phyloP scores from a whole-genome alignment of 2,329 filamentous ascomycete species.

The Epichloe sylvatica region DNA sequence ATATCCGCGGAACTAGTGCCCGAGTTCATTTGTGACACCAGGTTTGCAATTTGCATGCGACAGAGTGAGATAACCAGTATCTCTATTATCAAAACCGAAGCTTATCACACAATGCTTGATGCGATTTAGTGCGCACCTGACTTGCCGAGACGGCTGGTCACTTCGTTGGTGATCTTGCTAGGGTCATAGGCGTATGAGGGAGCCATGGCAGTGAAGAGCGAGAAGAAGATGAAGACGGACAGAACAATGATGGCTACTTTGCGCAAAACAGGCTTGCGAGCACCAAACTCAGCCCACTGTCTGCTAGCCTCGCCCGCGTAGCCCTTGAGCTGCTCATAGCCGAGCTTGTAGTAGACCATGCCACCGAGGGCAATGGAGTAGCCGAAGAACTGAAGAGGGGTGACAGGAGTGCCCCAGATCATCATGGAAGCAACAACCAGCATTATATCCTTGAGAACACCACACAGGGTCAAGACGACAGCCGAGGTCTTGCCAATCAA shows the following conservation, averaged over 20 bases:
- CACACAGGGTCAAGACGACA: slow-evolving; percentile 72
- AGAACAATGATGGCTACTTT: slow-evolving; percentile 59
- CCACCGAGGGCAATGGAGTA: slow-evolving; percentile 68
- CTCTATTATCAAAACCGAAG: background rate
- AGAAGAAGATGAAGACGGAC: slow-evolving; percentile 50
- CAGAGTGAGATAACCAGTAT: background rate
- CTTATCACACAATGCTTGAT: background rate
- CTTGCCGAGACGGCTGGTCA: slow-evolving; percentile 36
- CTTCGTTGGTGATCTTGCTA: slow-evolving; percentile 32
- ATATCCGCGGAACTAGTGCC: too few species aligned
- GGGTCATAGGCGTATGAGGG: slow-evolving; percentile 46
- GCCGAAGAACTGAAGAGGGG: slow-evolving; percentile 65
- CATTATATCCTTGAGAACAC: slow-evolving; percentile 78
- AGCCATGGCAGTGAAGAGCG: slow-evolving; percentile 54
- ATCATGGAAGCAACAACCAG: slow-evolving; percentile 68
- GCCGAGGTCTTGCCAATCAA: slow-evolving; percentile 80
- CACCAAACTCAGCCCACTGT: slow-evolving; percentile 77
- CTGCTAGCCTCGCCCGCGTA: slow-evolving; percentile 59
- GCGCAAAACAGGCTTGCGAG: slow-evolving; percentile 60
- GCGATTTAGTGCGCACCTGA: slow-evolving; percentile 8
- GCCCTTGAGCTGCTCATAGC: slow-evolving; percentile 68
- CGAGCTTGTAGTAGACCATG: slow-evolving; percentile 74
- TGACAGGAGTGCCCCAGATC: slow-evolving; percentile 66
- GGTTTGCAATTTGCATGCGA: background rate
- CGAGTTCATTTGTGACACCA: background rate